These are phyloP conservation scores for Purshia tridentata DNA, from an alignment of 306 rosid species.

Conservation along the genomic window DNA sequence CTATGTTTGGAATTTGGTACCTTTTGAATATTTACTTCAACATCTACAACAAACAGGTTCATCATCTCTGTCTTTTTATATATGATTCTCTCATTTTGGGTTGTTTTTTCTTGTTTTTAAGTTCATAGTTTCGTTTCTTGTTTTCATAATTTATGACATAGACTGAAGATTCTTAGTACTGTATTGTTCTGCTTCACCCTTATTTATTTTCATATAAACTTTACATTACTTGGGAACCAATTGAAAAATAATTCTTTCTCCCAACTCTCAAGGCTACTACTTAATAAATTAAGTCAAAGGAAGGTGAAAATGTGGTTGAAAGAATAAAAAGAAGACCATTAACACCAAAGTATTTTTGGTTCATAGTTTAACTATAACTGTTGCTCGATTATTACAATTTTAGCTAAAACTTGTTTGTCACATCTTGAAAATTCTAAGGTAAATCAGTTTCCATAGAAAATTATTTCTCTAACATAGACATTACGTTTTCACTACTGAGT, in stretches of 20 bases:
- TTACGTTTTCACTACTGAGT: no score
- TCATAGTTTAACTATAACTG: background rate
- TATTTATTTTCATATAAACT: background rate
- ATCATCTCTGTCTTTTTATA: background rate
- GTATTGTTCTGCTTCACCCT: no score
- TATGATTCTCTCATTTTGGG: background rate
- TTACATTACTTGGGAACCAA: background rate
- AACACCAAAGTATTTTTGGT: background rate
- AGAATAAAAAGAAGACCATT: background rate
- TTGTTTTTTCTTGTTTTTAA: background rate
- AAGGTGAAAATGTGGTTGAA: background rate
- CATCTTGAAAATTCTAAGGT: background rate
- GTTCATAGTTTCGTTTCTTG: background rate
- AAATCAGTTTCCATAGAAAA: background rate
- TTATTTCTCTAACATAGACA: no score
- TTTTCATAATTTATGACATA: background rate
- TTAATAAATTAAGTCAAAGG: no score
- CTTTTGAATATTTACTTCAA: conserved; percentile 72
- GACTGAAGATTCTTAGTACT: no score
- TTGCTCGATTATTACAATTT: background rate
- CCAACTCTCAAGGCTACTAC: background rate
- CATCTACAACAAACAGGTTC: conserved; percentile 75
- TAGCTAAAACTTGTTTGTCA: no score
- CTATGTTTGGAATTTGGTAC: conserved; percentile 74
- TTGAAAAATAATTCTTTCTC: background rate